A percentile compares a stretch with the other conserved stretches of the same genome.
phyloP scores from a whole-genome alignment of 805 yeast species.

The Candida chilensis region DNA sequence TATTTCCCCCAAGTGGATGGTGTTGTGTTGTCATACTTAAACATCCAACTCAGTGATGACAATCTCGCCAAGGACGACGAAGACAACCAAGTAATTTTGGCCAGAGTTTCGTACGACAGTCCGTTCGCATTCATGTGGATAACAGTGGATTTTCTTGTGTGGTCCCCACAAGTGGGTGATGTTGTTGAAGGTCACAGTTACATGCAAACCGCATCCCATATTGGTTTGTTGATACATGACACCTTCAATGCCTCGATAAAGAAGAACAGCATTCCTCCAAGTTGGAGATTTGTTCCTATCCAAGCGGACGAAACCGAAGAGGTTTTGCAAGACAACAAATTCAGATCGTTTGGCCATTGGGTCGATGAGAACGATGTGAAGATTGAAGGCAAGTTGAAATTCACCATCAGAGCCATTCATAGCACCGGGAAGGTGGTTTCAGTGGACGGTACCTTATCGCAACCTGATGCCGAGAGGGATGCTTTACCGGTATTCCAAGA shows the following conservation, averaged over 20 bases:
- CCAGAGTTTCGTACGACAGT: conserved; percentile 64
- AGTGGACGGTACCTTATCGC: conserved; percentile 76
- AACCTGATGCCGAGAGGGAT: conserved; percentile 47
- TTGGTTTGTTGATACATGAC: conserved; percentile 85
- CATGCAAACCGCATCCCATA: conserved; percentile 92
- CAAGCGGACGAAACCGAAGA: conserved; percentile 50
- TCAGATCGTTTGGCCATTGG: conserved; percentile 80
- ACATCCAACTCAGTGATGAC: conserved; percentile 44
- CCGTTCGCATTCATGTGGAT: conserved; percentile 91
- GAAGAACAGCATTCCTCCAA: conserved; percentile 73
- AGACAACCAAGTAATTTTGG: conserved; percentile 35
- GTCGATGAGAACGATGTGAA: conserved; percentile 62
- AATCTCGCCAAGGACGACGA: conserved; percentile 25
- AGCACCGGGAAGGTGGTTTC: conserved; percentile 77
- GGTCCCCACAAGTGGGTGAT: conserved; percentile 91
- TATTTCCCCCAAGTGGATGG: conserved; percentile 69
- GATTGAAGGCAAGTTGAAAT: conserved; percentile 75
- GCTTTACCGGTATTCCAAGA: conserved; percentile 44
- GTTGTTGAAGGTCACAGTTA: conserved; percentile 77
- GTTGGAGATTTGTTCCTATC: conserved; percentile 78
- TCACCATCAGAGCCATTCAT: conserved; percentile 64
- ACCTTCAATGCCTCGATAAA: conserved; percentile 92
- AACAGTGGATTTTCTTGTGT: conserved; percentile 69
- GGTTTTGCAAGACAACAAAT: conserved; percentile 11
- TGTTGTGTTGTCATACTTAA: conserved; percentile 72